Percentiles rank a stretch among this genome's conserved stretches.
Conservation (phyloP, 305 asterid species). For the Ilex paraguariensis region DNA sequence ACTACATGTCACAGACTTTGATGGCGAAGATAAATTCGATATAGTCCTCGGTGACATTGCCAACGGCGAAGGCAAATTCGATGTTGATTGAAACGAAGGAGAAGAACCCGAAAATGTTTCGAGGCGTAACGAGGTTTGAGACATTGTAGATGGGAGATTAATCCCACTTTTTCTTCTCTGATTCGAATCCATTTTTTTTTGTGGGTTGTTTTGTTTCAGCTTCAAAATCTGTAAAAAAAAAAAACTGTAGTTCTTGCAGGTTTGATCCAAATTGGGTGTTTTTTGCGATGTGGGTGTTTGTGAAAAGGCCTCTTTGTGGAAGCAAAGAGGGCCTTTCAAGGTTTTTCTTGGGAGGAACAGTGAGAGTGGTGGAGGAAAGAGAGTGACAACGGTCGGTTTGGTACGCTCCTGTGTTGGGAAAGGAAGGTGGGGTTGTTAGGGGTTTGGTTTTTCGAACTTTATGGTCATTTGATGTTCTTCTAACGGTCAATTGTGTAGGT, state of each 20-base stretch:
- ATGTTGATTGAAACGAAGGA: conserved; percentile 17
- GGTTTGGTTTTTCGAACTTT: too few relatives aligned
- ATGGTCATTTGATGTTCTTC: too few relatives aligned
- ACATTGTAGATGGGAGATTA: conserved; percentile 78
- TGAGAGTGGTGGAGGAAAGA: not conserved
- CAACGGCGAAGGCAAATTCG: conserved; percentile 62
- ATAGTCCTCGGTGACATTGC: conserved; percentile 95
- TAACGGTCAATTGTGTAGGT: too few relatives aligned
- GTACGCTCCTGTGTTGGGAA: too few relatives aligned
- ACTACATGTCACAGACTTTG: conserved; percentile 66
- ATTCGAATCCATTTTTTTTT: conserved; percentile 49
- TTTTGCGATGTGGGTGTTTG: not conserved
- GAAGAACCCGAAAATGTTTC: conserved; percentile 38
- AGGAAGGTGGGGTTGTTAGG: too few relatives aligned
- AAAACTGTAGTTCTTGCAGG: not conserved
- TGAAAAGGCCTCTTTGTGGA: not conserved
- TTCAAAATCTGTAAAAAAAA: too few relatives aligned
- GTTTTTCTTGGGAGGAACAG: not conserved
- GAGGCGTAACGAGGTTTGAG: conserved; percentile 63
- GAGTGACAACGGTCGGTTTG: too few relatives aligned
- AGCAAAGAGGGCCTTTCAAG: not conserved
- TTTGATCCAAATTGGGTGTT: too few relatives aligned
- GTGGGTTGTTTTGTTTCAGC: not conserved
- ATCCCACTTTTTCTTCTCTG: conserved; percentile 82
- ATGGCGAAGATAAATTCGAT: conserved; percentile 72